Conservation (phyloP, 2,329 filamentous ascomycete species). For the Tolypocladium tropicale region DNA sequence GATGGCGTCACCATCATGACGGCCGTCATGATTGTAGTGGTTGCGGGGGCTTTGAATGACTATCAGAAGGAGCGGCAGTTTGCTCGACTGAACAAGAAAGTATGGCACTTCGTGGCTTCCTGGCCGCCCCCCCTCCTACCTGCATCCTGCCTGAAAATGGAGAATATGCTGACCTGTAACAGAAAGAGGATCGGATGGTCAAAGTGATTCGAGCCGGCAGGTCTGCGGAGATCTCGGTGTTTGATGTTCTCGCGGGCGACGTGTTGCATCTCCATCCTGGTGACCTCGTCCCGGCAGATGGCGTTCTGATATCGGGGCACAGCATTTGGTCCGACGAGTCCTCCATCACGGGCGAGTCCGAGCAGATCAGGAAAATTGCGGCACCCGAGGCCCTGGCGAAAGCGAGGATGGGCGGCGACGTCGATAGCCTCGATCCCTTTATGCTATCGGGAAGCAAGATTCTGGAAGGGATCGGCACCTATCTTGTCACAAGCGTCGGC, state of each 20-base stretch:
- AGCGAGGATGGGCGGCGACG: constrained; percentile 34
- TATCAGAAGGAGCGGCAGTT: constrained; percentile 61
- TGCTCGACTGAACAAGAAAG: constrained; percentile 41
- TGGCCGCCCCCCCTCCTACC: too few relatives aligned
- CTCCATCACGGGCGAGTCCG: constrained; percentile 64
- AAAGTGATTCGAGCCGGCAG: constrained; percentile 59
- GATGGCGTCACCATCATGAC: constrained; percentile 58
- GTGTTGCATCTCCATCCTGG: constrained; percentile 59
- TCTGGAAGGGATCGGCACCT: constrained; percentile 42
- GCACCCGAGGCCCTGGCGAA: constrained; percentile 48
- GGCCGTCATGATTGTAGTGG: constrained; percentile 37
- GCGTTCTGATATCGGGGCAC: constrained; percentile 51
- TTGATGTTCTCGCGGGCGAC: constrained; percentile 60
- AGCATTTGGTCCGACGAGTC: constrained; percentile 58
- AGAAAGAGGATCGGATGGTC: constrained; percentile 55
- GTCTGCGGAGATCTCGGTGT: constrained; percentile 51
- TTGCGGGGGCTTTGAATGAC: constrained; percentile 41
- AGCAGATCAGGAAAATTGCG: constrained; percentile 56
- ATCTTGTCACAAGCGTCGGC: constrained; percentile 45
- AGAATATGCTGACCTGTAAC: constrained; percentile 1
- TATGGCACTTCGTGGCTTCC: not conserved
- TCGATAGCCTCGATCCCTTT: constrained; percentile 52
- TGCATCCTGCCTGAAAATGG: not conserved
- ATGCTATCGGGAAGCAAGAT: constrained; percentile 48
- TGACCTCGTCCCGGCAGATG: constrained; percentile 61